phyloP scores from a whole-genome alignment of 164 flowering plant species.

The Cinnamomum chago region DNA sequence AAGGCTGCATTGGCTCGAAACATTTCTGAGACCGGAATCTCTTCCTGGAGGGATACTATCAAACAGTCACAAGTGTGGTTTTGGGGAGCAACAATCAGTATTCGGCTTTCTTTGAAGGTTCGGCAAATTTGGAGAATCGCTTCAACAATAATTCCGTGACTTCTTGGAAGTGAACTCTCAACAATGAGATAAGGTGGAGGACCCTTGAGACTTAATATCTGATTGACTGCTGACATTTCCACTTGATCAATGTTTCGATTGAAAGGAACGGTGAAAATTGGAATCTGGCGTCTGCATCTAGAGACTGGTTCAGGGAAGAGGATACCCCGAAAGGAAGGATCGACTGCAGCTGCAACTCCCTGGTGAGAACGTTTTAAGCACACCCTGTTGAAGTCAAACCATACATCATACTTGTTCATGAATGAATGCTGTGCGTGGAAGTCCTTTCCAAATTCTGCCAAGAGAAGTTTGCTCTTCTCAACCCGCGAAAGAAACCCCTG shows the following conservation, averaged over 20 bases:
- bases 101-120: conserved; percentile 7
- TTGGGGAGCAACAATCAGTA: conserved; percentile 32
- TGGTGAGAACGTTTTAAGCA: conserved; percentile 45
- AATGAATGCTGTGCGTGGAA: conserved; percentile 26
- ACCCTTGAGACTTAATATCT: conserved; percentile 19
- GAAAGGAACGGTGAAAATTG: not conserved
- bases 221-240: conserved; percentile 11
- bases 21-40: conserved; percentile 26
- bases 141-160: conserved; percentile 22
- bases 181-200: conserved; percentile 32
- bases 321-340: conserved; percentile 21
- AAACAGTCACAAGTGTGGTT: conserved; percentile 35
- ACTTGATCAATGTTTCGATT: conserved; percentile 1
- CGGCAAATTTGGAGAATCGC: conserved; percentile 23
- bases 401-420: conserved; percentile 28
- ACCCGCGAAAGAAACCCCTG: conserved; percentile 33
- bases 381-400: conserved; percentile 47
- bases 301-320: conserved; percentile 21
- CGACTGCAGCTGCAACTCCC: conserved; percentile 32
- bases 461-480: conserved; percentile 17
- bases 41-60: conserved; percentile 23
- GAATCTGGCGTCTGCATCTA: not conserved
- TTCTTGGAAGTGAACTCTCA: conserved; percentile 13
- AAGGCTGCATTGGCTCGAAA: conserved; percentile 51
- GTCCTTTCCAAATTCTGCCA: conserved; percentile 40